phyloP scores from a whole-genome alignment of 2,329 filamentous ascomycete genomes.

The Alternaria postmessia region DNA sequence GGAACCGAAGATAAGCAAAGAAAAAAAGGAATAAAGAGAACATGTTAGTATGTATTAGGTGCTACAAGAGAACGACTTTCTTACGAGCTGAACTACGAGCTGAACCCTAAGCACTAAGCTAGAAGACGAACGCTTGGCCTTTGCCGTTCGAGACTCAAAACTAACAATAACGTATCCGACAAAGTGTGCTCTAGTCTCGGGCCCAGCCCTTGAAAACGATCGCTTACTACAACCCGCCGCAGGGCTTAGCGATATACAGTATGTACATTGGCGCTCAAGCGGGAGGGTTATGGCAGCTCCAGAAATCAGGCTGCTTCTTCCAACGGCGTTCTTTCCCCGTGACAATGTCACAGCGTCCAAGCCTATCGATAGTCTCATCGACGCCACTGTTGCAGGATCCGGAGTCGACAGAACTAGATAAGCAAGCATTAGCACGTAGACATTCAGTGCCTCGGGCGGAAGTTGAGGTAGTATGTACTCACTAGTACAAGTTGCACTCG shows the following conservation, averaged over 20 bases:
- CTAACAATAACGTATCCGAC: neutral
- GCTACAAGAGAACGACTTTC: neutral
- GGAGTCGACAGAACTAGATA: neutral
- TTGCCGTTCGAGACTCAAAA: neutral
- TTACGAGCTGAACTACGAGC: neutral
- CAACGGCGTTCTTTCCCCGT: neutral
- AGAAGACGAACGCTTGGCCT: neutral
- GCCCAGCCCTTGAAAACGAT: neutral
- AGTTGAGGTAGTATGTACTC: neutral
- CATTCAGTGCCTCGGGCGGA: neutral
- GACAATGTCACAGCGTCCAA: neutral
- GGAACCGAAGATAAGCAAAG: neutral
- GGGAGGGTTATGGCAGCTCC: neutral
- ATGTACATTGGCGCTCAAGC: neutral
- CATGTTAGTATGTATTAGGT: neutral
- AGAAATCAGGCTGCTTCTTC: conserved; percentile 6
- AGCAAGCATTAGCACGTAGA: neutral
- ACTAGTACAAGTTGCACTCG: conserved; percentile 4
- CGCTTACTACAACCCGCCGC: neutral
- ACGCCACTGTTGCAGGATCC: conserved; percentile 6
- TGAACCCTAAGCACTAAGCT: neutral
- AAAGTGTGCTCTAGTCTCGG: neutral
- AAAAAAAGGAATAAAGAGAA: neutral
- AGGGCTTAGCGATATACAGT: neutral
- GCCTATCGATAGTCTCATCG: conserved; percentile 1